Evolutionary conservation across 2,329 filamentous ascomycete genomes (phyloP).

Genomic region (Helminthosporium solani): DNA sequence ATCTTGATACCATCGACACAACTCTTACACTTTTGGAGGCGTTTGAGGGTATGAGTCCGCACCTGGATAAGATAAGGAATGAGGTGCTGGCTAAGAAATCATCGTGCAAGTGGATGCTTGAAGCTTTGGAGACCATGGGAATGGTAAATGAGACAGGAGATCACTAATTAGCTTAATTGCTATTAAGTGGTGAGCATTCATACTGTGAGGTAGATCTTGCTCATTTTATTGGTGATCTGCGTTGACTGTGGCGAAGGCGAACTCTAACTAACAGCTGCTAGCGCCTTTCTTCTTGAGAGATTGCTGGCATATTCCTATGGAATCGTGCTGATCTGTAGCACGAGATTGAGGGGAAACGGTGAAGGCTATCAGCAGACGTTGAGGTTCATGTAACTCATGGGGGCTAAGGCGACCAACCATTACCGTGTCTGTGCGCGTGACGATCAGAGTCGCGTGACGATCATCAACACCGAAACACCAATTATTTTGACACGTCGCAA

Average conservation of each 20-base stretch:
- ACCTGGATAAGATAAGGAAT: not conserved
- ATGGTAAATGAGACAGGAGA: not conserved
- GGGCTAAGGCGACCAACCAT: not conserved
- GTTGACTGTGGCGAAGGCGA: too few relatives aligned
- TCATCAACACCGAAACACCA: too few relatives aligned
- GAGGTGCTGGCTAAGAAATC: constrained; percentile 6
- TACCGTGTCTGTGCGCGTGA: too few relatives aligned
- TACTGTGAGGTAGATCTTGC: too few relatives aligned
- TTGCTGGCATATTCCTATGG: not conserved
- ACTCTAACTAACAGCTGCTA: too few relatives aligned
- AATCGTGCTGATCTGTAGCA: not conserved
- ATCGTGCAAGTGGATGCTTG: constrained; percentile 1
- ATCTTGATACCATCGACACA: constrained; percentile 9
- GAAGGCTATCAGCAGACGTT: not conserved
- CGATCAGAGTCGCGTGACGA: too few relatives aligned
- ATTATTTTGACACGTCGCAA: too few relatives aligned
- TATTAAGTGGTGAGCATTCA: too few relatives aligned
- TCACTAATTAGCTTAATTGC: too few relatives aligned
- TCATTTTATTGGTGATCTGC: too few relatives aligned
- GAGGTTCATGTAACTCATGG: not conserved
- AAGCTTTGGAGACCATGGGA: not conserved
- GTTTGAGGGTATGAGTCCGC: constrained; percentile 5
- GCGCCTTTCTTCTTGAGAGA: not conserved
- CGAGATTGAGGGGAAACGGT: not conserved
- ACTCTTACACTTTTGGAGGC: constrained; percentile 2